Evolutionary conservation across 1,139 yeast species (phyloP).

Genomic region (Yamadazyma songkhlaensis): DNA sequence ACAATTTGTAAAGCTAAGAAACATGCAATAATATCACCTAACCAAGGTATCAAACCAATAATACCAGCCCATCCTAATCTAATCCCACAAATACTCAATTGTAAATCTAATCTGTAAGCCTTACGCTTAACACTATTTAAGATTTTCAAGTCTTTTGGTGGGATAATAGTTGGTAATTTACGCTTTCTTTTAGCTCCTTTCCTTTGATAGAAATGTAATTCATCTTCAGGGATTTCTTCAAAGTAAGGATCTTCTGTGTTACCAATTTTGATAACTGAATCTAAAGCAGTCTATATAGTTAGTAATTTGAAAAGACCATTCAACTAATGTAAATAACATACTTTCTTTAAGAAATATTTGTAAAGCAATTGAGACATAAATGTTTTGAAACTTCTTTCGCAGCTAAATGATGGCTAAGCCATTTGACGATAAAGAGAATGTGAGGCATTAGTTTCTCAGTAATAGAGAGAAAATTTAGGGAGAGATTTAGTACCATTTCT

Average conservation of each 20-base stretch:
- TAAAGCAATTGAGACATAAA: slow-evolving; percentile 24
- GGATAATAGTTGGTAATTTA: slow-evolving; percentile 53
- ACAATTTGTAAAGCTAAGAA: slow-evolving; percentile 51
- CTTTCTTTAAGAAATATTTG: slow-evolving; percentile 38
- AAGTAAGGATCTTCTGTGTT: slow-evolving; percentile 43
- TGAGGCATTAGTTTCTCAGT: background rate
- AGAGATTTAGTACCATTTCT: background rate
- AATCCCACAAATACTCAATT: slow-evolving; percentile 60
- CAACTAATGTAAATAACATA: slow-evolving; percentile 19
- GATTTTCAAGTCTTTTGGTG: slow-evolving; percentile 50
- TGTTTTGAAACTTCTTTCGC: slow-evolving; percentile 1
- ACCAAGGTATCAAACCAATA: slow-evolving; percentile 65
- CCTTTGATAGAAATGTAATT: slow-evolving; percentile 44
- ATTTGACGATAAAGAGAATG: background rate
- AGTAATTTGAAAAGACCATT: background rate
- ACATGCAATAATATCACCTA: slow-evolving; percentile 55
- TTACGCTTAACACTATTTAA: slow-evolving; percentile 53
- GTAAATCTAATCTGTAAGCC: slow-evolving; percentile 66
- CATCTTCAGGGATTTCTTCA: slow-evolving; percentile 48
- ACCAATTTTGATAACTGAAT: slow-evolving; percentile 32
- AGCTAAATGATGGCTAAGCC: slow-evolving; percentile 1
- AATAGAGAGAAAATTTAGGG: background rate
- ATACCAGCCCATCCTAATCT: slow-evolving; percentile 73
- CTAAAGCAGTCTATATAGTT: slow-evolving; percentile 32
- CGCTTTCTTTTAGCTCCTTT: slow-evolving; percentile 48